Evolutionary conservation across 139 green algal genomes (phyloP).

Genomic region (Chlamydomonas urium): DNA sequence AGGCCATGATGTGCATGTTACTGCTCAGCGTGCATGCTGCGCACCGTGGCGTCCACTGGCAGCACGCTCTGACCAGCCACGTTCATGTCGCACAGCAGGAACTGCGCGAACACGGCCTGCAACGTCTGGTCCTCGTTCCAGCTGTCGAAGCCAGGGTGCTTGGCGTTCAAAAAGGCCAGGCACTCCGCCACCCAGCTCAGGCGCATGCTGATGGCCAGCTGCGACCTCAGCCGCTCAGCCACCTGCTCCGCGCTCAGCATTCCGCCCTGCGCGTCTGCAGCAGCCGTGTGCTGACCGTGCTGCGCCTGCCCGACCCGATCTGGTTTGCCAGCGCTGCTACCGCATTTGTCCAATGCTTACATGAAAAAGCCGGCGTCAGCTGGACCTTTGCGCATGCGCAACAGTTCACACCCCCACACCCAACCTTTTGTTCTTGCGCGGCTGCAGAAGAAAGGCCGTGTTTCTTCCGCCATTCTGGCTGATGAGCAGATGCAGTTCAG

Average conservation of each 20-base stretch:
- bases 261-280: no score
- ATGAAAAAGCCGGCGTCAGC: no score
- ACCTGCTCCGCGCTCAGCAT: conserved; percentile 1
- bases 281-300: no score
- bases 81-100: conserved; percentile 12
- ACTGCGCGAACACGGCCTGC: conserved; percentile 4
- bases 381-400: no score
- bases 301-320: no score
- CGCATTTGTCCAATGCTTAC: no score
- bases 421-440: no score
- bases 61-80: not conserved
- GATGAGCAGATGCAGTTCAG: no score
- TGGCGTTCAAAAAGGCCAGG: not conserved
- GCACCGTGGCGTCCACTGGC: conserved; percentile 2
- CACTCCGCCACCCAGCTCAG: not conserved
- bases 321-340: no score
- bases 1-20: not conserved
- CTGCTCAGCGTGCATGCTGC: not conserved
- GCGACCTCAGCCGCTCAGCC: not conserved
- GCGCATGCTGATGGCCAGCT: conserved; percentile 2
- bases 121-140: conserved; percentile 2
- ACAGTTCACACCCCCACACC: no score
- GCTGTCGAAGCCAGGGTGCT: not conserved
- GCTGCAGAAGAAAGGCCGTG: no score
- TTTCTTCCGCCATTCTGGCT: no score